Percentiles rank a stretch among this genome's conserved stretches.
Evolutionary conservation across 2,329 filamentous ascomycete species (phyloP).

Genomic region (Colletotrichum coccodes): DNA sequence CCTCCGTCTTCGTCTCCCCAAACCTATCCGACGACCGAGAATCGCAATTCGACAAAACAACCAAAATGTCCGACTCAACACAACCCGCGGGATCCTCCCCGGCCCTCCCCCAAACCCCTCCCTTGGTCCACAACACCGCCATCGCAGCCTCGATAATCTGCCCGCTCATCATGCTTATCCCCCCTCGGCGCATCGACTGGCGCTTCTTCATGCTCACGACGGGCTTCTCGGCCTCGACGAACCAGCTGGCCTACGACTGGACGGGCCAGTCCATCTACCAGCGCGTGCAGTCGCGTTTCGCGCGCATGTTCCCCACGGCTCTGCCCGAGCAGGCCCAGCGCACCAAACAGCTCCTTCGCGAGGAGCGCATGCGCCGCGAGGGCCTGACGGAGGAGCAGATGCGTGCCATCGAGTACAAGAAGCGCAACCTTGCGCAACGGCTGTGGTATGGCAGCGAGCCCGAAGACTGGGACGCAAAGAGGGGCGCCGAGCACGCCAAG

Average conservation of each 20-base stretch:
- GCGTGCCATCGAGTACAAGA: constrained; percentile 38
- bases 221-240: constrained; percentile 62
- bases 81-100: neutral
- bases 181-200: constrained; percentile 61
- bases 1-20: neutral
- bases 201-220: constrained; percentile 61
- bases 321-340: constrained; percentile 66
- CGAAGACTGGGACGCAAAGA: constrained; percentile 64
- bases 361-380: constrained; percentile 43
- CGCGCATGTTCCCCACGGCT: constrained; percentile 58
- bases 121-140: constrained; percentile 57
- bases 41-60: neutral
- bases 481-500: constrained; percentile 61
- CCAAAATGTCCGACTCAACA: constrained; percentile 25
- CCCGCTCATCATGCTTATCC: constrained; percentile 59
- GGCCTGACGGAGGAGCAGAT: constrained; percentile 36
- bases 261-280: constrained; percentile 62
- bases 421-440: constrained; percentile 50
- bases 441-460: constrained; percentile 69
- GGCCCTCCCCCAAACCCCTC: constrained; percentile 37
- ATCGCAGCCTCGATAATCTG: constrained; percentile 58
- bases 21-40: neutral
- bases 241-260: constrained; percentile 66
- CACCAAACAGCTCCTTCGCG: constrained; percentile 54
- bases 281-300: constrained; percentile 56